Evolutionary conservation across 169 alveolate species (phyloP), one percentile per base, ranked within the genome.

Genomic region (Amoebophrya sp.): DNA sequence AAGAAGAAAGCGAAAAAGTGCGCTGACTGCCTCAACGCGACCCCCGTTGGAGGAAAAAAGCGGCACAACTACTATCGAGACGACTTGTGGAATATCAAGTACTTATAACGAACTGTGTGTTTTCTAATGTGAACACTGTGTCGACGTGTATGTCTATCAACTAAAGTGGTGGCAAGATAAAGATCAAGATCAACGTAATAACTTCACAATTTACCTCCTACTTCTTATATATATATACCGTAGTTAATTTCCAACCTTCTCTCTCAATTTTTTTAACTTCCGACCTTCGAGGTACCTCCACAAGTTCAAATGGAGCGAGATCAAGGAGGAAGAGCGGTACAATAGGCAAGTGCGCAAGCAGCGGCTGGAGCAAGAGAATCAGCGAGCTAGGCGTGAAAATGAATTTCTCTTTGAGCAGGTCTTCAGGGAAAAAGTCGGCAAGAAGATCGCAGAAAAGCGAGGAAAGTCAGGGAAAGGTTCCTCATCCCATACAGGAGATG

Each of bases 261-360:
- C 76, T 53, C n/a, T 23, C n/a, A 53, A 23, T 23, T 14, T 23
- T 53, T 53, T 23, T 14, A 53, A 10, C 23, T 23, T 53, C 23
- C 65, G 34, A 26, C n/a, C 38, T 47, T 18, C 65, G 33, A 53
- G 92, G 77, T 96, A 96, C 95, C 95, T 97, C 41, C 96, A 96
- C 77, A 95, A 95, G 93, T 96, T 96, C 93, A 96, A 96, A 92
- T 97, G 98, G 98, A 95, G 95, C 78, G 93, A 97, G 91, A 93
- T 97, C 76, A 95, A 94, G 54, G 98, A 97, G 91, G 95, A 97
- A 78, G 92, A 94, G 33, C 94, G 95, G 76, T 95, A 96, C 93
- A 95, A 96, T 47, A 93, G 94, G 90, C 94, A 95, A 53, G 96
- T 95, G 14, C 95, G 97, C 89, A 95, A 94, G 89, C 91, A 94